phyloP scores from a whole-genome alignment of 2,329 filamentous ascomycete genomes.

The Sporothrix pseudoabietina region DNA sequence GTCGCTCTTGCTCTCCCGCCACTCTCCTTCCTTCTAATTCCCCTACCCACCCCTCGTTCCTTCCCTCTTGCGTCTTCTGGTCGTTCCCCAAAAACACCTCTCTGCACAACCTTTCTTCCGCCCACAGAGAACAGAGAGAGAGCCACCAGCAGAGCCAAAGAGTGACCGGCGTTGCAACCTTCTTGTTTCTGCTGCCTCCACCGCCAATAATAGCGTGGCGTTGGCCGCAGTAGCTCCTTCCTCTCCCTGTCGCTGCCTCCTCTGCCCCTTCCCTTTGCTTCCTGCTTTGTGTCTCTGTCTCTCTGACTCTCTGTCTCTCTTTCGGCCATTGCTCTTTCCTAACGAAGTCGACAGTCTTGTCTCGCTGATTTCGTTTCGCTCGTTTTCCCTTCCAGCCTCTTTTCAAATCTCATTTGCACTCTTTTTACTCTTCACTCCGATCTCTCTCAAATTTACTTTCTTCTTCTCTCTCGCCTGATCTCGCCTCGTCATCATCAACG shows the following conservation, averaged over 20 bases:
- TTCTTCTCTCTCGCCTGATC: background rate
- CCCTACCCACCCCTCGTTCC: slow-evolving; percentile 17
- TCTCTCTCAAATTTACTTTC: background rate
- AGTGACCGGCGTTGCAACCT: slow-evolving; percentile 6
- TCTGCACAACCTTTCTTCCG: background rate
- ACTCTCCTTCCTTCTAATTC: slow-evolving; percentile 9
- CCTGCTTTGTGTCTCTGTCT: background rate
- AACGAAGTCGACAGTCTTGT: background rate
- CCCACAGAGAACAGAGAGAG: background rate
- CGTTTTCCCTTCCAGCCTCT: background rate
- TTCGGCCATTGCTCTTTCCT: slow-evolving; percentile 10
- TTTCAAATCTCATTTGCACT: background rate
- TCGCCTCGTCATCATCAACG: background rate
- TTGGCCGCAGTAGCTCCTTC: slow-evolving; percentile 24
- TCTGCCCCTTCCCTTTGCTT: slow-evolving; percentile 8
- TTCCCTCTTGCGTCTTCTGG: background rate
- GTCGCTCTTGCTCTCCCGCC: slow-evolving; percentile 14
- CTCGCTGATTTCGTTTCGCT: background rate
- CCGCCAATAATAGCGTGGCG: slow-evolving; percentile 20
- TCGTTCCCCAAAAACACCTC: slow-evolving; percentile 9
- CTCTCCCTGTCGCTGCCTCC: slow-evolving; percentile 2
- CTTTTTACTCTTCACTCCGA: background rate
- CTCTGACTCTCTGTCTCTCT: background rate
- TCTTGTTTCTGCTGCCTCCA: background rate
- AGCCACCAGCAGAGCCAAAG: background rate